These are phyloP conservation scores for Phytopythium montanum DNA, from an alignment of 352 stramenopile genomes.

Conservation along the genomic window DNA sequence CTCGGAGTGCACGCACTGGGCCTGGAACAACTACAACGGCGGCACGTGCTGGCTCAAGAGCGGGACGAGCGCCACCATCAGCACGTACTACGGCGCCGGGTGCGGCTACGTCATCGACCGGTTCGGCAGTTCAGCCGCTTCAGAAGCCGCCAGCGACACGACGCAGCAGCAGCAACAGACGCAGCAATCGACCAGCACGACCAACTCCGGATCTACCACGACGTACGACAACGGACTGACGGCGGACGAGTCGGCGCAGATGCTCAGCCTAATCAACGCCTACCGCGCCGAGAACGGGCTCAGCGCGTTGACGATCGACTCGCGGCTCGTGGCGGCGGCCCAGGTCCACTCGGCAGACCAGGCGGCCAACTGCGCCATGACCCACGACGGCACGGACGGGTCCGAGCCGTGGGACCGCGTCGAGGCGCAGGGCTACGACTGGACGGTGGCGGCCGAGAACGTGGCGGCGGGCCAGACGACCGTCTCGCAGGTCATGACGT, in stretches of 20 bases:
- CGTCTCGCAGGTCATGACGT: constrained; percentile 35
- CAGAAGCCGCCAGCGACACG: not conserved
- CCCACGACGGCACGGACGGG: constrained; percentile 28
- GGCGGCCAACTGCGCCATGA: constrained; percentile 35
- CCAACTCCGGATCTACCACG: not conserved
- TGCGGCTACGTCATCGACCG: constrained; percentile 27
- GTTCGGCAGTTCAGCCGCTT: not conserved
- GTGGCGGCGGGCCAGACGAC: constrained; percentile 36
- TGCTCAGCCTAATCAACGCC: constrained; percentile 35
- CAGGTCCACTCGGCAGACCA: constrained; percentile 25
- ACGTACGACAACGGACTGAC: constrained; percentile 15
- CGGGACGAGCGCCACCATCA: constrained; percentile 6
- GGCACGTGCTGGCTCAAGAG: constrained; percentile 31
- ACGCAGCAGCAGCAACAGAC: not conserved
- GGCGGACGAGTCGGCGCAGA: constrained; percentile 13
- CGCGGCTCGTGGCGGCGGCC: constrained; percentile 11
- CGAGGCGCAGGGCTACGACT: constrained; percentile 35
- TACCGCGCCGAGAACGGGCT: constrained; percentile 32
- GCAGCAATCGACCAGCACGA: constrained; percentile 1
- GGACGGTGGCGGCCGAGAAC: constrained; percentile 37
- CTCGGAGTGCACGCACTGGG: constrained; percentile 22
- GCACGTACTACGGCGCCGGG: constrained; percentile 13
- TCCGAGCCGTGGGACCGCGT: constrained; percentile 26
- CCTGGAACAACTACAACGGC: constrained; percentile 25
- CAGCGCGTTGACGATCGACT: constrained; percentile 24